These are phyloP conservation scores for Rhodomyrtus tomentosa DNA, from an alignment of 345 rosid genomes.

Conservation along the genomic window DNA sequence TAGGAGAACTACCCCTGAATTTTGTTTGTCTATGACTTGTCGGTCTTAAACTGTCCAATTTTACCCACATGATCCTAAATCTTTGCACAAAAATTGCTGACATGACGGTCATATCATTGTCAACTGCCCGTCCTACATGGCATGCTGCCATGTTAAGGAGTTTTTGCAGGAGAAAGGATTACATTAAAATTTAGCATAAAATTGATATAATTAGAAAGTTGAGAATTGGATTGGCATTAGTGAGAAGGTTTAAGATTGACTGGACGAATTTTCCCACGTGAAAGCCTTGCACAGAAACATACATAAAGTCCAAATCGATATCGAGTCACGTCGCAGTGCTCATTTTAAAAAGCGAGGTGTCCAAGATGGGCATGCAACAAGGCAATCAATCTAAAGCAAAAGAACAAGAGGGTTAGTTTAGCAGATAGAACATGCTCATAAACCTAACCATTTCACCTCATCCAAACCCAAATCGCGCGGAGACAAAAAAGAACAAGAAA, in stretches of 20 bases:
- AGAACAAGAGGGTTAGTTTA: background rate
- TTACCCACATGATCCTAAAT: background rate
- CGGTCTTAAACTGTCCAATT: background rate
- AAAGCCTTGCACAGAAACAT: background rate
- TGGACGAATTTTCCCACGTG: background rate
- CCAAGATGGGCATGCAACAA: background rate
- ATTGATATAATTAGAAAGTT: background rate
- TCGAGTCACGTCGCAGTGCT: too few species aligned
- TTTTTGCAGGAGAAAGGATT: accelerated
- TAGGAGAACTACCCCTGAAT: background rate
- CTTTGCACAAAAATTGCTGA: accelerated
- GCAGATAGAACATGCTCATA: background rate
- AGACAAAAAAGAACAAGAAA: background rate
- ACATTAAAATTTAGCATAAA: background rate
- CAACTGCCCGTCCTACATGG: accelerated
- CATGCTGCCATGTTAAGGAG: background rate
- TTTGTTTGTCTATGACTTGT: background rate
- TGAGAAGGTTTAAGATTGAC: accelerated
- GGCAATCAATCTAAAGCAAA: background rate
- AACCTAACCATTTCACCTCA: background rate
- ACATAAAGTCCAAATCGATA: background rate
- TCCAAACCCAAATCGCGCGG: background rate
- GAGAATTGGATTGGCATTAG: accelerated
- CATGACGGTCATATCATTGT: background rate
- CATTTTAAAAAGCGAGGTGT: background rate